phyloP scores from a whole-genome alignment of 441 rosid species.

The Pelargonium cotyledonis region DNA sequence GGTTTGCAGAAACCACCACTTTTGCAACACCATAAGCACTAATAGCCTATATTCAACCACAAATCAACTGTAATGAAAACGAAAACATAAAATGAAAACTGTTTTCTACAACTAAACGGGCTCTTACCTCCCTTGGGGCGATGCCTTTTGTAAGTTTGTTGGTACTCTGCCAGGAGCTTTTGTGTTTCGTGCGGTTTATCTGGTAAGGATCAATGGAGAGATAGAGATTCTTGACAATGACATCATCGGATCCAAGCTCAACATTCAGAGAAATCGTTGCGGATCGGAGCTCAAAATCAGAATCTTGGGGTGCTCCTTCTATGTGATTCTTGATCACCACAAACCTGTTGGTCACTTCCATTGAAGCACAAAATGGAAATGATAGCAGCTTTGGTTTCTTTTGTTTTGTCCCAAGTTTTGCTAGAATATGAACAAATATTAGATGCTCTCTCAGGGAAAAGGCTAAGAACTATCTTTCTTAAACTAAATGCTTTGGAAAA shows the following conservation, averaged over 20 bases:
- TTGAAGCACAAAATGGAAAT: neutral
- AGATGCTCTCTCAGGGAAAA: too few relatives aligned
- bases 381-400: too few relatives aligned
- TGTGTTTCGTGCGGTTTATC: constrained; percentile 38
- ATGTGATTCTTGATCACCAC: constrained; percentile 30
- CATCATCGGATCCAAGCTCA: constrained; percentile 22
- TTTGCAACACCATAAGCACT: constrained; percentile 44
- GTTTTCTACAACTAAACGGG: neutral
- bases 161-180: constrained; percentile 31
- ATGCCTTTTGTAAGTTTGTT: constrained; percentile 15
- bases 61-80: too few relatives aligned
- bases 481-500: too few relatives aligned
- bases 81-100: neutral
- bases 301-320: constrained; percentile 34
- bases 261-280: constrained; percentile 19
- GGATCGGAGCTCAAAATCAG: constrained; percentile 36
- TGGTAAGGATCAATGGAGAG: constrained; percentile 52
- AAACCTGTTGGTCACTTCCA: constrained; percentile 38
- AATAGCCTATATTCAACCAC: constrained; percentile 26
- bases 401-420: too few relatives aligned
- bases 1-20: constrained; percentile 44
- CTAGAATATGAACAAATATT: too few relatives aligned
- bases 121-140: constrained; percentile 31
- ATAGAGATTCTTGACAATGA: constrained; percentile 40
- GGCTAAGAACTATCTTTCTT: too few relatives aligned